A percentile compares a stretch with the other conserved stretches of the same genome.
Conservation (phyloP, 108 stramenopile species). For the Conticribra weissflogii region DNA sequence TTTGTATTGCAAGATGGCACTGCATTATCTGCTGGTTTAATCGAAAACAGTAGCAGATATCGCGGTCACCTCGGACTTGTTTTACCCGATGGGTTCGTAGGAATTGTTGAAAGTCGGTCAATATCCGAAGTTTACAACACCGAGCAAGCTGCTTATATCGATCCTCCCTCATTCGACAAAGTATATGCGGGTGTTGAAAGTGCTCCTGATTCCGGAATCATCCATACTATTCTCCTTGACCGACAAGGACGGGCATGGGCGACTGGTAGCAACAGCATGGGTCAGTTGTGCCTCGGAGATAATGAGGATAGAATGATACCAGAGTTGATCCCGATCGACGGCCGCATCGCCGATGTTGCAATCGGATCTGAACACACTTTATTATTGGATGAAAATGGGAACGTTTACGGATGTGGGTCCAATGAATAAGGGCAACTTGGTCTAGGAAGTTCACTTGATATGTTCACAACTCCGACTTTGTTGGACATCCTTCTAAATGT, state of each 20-base stretch:
- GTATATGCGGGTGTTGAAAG: conserved; percentile 36
- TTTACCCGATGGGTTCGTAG: conserved; percentile 6
- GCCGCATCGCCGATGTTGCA: conserved; percentile 39
- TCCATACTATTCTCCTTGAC: conserved; percentile 40
- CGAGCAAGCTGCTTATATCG: neutral
- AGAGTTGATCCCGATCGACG: conserved; percentile 24
- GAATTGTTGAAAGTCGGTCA: conserved; percentile 21
- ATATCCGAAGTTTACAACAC: conserved; percentile 18
- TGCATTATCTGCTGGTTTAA: conserved; percentile 27
- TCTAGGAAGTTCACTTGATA: conserved; percentile 13
- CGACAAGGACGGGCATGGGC: conserved; percentile 31
- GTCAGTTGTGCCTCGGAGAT: conserved; percentile 36
- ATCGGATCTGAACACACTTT: conserved; percentile 53
- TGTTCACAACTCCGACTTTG: neutral
- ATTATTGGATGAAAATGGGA: conserved; percentile 27
- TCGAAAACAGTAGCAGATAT: conserved; percentile 26
- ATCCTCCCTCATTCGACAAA: conserved; percentile 31
- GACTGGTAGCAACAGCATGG: conserved; percentile 24
- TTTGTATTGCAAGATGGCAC: conserved; percentile 26
- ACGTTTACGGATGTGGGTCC: conserved; percentile 41
- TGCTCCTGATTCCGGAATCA: conserved; percentile 7
- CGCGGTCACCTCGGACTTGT: conserved; percentile 41
- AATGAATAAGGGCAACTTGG: conserved; percentile 49
- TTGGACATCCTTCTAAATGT: conserved; percentile 8
- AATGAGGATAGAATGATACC: conserved; percentile 22